Evolutionary conservation across 805 yeast genomes (phyloP).

Genomic region (Groenewaldozyma tartarivorans): DNA sequence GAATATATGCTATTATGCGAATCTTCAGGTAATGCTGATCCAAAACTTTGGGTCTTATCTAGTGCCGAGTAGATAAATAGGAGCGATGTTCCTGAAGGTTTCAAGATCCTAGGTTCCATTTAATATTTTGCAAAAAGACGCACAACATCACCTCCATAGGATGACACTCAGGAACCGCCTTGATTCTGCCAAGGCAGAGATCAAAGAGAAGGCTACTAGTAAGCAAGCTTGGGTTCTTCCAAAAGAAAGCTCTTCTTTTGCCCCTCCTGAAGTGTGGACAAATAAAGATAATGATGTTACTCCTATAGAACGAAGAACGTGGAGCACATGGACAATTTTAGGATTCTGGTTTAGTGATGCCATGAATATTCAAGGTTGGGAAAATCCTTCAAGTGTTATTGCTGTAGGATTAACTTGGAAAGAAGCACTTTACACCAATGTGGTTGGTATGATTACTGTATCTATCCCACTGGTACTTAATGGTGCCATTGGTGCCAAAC

Average conservation of each 20-base stretch:
- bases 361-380: conserved; percentile 15
- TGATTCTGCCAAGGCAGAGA: background rate
- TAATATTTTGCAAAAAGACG: background rate
- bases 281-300: conserved; percentile 37
- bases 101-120: too few relatives aligned
- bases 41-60: too few relatives aligned
- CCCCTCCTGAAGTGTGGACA: conserved; percentile 20
- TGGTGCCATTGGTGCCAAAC: conserved; percentile 14
- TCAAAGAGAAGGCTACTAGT: conserved; percentile 15
- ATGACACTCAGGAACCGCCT: background rate
- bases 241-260: conserved; percentile 16
- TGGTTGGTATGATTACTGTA: conserved; percentile 12
- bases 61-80: too few relatives aligned
- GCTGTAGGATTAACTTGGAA: conserved; percentile 12
- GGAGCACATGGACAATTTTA: conserved; percentile 13
- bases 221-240: conserved; percentile 17
- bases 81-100: too few relatives aligned
- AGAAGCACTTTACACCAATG: conserved; percentile 11
- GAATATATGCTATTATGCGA: too few relatives aligned
- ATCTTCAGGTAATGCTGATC: too few relatives aligned
- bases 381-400: conserved; percentile 11
- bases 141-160: background rate
- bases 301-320: conserved; percentile 11
- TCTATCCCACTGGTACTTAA: conserved; percentile 9
- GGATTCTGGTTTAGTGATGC: conserved; percentile 16